Evolutionary conservation across 2,329 filamentous ascomycete genomes (phyloP).

Genomic region (Apiospora aurea): DNA sequence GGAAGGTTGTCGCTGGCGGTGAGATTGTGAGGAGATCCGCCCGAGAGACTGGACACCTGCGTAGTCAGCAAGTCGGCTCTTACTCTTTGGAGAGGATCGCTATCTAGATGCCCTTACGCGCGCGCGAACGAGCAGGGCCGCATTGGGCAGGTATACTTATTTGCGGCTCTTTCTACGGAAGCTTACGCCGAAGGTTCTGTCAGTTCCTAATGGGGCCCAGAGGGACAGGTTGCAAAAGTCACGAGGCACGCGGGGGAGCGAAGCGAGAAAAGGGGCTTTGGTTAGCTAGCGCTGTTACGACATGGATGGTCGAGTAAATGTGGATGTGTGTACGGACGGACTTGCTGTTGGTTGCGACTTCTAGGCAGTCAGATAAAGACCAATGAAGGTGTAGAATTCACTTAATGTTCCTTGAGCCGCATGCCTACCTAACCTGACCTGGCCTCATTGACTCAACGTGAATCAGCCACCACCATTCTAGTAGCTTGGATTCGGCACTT

Average conservation of each 20-base stretch:
- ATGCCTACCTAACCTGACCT: background rate
- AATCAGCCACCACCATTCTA: slow-evolving; percentile 4
- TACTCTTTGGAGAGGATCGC: slow-evolving; percentile 84
- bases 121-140: background rate
- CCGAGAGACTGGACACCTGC: slow-evolving; percentile 78
- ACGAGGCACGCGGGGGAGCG: background rate
- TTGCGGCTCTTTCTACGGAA: background rate
- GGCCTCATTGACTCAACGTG: background rate
- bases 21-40: slow-evolving; percentile 73
- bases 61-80: slow-evolving; percentile 79
- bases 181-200: background rate
- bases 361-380: background rate
- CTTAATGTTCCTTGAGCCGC: background rate
- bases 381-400: slow-evolving; percentile 6
- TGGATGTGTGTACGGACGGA: background rate
- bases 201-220: background rate
- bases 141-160: background rate
- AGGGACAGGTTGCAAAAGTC: background rate
- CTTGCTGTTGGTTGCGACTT: background rate
- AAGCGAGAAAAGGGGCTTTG: background rate
- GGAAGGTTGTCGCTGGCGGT: slow-evolving; percentile 72
- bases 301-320: background rate
- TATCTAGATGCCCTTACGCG: slow-evolving; percentile 51
- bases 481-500: background rate
- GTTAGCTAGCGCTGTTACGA: background rate